Percentiles rank a stretch among this genome's conserved stretches.
Evolutionary conservation across 106 monocot species (phyloP).

Genomic region (Dendrobium nobile): DNA sequence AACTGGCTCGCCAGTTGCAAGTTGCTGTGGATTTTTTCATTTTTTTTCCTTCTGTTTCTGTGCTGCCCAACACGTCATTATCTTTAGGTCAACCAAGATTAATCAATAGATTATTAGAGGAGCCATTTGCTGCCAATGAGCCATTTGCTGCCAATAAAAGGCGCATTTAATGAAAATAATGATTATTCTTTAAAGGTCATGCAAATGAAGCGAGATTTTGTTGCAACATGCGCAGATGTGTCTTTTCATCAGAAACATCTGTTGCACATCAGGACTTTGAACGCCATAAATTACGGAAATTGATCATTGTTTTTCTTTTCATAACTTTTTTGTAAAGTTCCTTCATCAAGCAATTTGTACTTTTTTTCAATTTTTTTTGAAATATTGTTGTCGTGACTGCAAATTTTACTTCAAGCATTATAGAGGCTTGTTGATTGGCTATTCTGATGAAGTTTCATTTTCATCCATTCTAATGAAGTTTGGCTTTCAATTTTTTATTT

Average conservation of each 20-base stretch:
- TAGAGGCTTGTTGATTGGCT: neutral
- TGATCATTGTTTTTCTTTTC: neutral
- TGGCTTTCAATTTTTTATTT: too few relatives aligned
- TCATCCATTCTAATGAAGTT: neutral
- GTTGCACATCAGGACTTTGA: neutral
- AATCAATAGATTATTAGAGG: neutral
- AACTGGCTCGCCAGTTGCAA: neutral
- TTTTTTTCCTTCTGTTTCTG: too few relatives aligned
- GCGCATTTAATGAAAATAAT: neutral
- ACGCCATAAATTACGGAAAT: neutral
- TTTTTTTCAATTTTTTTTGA: neutral
- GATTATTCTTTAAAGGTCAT: neutral
- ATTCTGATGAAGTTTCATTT: neutral
- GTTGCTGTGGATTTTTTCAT: too few relatives aligned
- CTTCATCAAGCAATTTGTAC: neutral
- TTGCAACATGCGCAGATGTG: neutral
- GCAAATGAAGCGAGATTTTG: neutral
- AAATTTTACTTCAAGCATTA: neutral
- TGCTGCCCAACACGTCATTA: too few relatives aligned
- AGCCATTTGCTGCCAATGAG: too few relatives aligned
- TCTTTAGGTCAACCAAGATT: neutral
- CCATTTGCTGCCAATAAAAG: neutral
- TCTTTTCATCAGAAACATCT: neutral
- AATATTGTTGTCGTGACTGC: neutral
- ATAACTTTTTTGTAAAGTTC: neutral